phyloP scores from a whole-genome alignment of 805 yeast species.

The Allodekkera sacchari region DNA sequence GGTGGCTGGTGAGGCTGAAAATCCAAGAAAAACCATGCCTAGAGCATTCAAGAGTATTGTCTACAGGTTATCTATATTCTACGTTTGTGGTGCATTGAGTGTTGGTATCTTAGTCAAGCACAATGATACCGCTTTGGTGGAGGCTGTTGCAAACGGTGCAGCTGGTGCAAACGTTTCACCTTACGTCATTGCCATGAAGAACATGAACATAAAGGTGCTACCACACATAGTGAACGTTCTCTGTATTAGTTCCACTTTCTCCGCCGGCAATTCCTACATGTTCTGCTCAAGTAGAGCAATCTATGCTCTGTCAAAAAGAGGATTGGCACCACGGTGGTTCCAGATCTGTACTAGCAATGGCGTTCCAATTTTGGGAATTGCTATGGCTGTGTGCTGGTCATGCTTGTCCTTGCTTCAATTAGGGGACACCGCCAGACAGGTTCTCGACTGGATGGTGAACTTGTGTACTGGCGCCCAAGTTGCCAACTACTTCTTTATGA shows the following conservation, averaged over 20 bases:
- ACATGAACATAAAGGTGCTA: constrained; percentile 29
- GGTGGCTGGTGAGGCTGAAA: constrained; percentile 34
- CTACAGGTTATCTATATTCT: constrained; percentile 30
- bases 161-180: constrained; percentile 37
- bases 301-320: constrained; percentile 32
- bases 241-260: constrained; percentile 31
- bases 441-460: constrained; percentile 25
- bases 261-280: constrained; percentile 37
- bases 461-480: constrained; percentile 23
- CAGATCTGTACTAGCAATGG: constrained; percentile 56
- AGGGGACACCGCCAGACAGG: constrained; percentile 20
- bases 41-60: constrained; percentile 35
- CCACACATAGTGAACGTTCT: constrained; percentile 34
- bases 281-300: constrained; percentile 34
- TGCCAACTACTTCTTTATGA: constrained; percentile 22
- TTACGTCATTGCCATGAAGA: constrained; percentile 35
- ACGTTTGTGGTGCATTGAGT: constrained; percentile 35
- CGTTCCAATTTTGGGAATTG: constrained; percentile 31
- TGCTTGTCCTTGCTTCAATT: constrained; percentile 28
- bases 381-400: constrained; percentile 24
- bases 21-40: constrained; percentile 35
- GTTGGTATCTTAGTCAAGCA: constrained; percentile 33
- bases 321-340: constrained; percentile 66
- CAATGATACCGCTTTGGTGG: constrained; percentile 26
- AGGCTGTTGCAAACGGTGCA: constrained; percentile 21